A percentile compares a stretch with the other conserved stretches of the same genome.
phyloP scores from a whole-genome alignment of 768 basidiomycete genomes.

The Sporobolomyces phaffii region DNA sequence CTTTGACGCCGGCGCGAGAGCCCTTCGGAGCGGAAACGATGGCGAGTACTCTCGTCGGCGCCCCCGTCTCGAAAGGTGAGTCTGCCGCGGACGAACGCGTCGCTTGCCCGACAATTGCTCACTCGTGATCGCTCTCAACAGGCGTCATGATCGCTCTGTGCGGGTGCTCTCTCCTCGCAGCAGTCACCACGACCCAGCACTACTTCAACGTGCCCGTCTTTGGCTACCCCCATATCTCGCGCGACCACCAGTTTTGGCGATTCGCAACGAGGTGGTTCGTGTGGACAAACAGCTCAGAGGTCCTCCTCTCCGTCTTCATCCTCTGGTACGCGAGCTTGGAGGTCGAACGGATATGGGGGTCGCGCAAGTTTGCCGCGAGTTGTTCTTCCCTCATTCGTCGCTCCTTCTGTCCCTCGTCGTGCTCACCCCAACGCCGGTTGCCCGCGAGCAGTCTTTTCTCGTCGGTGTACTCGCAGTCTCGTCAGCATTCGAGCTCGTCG shows the following conservation, averaged over 20 bases:
- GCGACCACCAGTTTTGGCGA: constrained; percentile 69
- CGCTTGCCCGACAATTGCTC: neutral
- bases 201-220: constrained; percentile 23
- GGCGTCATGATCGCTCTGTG: neutral
- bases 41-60: constrained; percentile 27
- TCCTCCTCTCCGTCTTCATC: constrained; percentile 67
- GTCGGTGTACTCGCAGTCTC: neutral
- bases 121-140: neutral
- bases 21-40: no score
- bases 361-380: constrained; percentile 65
- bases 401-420: no score
- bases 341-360: constrained; percentile 80
- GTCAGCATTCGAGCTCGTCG: neutral
- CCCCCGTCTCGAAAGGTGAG: constrained; percentile 33
- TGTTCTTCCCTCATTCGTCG: neutral
- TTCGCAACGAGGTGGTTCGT: constrained; percentile 65
- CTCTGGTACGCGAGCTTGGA: constrained; percentile 65
- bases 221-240: constrained; percentile 29
- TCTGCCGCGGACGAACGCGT: neutral
- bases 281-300: constrained; percentile 77
- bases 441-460: constrained; percentile 28
- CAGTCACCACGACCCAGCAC: constrained; percentile 18
- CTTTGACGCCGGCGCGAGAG: no score
- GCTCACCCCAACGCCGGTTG: no score
- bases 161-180: constrained; percentile 6